Base-by-base conservation (phyloP, 2,329 filamentous ascomycete species). In the Nothopassalora personata region DNA sequence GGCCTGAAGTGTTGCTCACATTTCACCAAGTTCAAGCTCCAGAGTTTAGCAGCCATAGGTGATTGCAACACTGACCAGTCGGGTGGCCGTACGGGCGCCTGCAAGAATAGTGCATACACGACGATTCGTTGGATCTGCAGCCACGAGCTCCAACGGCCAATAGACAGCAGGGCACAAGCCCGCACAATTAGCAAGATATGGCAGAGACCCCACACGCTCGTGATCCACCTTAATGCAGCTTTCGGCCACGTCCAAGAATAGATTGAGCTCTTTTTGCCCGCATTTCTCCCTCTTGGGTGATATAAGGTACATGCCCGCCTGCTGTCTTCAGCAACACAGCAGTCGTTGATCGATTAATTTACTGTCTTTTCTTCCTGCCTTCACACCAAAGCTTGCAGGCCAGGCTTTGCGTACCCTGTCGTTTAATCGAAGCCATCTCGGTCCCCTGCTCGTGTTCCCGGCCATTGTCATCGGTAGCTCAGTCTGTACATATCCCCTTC, bases 331-430 rank as follows among this genome's bases (percentile, higher is more conserved):
- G 71, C 71, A 70, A 66, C 70, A 74, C 70, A 74, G 71, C 65
- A 62, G 68, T 70, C 69, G 66, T 68, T 67, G 67, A 69, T 66
- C 74, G 73, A 76, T 74, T 79, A 79, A 79, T 79, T 79, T 78
- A 73, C 73, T 74, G 67, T 67, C 68, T 67, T 72, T 71, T 67
- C 64, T 62, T 64, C 68, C 71, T 72, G 70, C 66, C 70, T 73
- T 70, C 67, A 69, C 66, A 59, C 64, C 60, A 68, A 73, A 73
- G 75, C 75, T 74, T 73, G 77, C 77, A 74, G 77, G 77, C 73
- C 77, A 78, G 75, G 74, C 76, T 77, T 60, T 71, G 72, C 68
- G 60, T 68, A 68, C 71, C 73, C 75, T 77, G 74, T 78, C 75
- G 65, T 66, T 72, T 70, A 72, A 72, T 73, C 68, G 68, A 66